Evolutionary conservation across 441 rosid species (phyloP), one percentile per base, ranked within the genome.

Genomic region (Hura crepitans): DNA sequence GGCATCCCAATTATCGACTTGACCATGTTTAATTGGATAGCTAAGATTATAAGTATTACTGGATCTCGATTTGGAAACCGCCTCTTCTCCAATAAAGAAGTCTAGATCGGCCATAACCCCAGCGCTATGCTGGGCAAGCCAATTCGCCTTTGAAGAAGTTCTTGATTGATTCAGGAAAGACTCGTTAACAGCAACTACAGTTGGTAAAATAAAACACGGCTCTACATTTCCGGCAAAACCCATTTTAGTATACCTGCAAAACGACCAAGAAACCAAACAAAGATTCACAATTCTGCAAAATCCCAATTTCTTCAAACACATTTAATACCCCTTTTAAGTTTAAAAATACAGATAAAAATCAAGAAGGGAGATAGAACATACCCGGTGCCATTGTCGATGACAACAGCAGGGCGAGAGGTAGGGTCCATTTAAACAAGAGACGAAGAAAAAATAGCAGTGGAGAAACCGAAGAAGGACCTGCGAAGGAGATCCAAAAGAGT

Each of bases 31-130:
- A 69, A 95, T 85, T 2, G 99, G 99, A 77, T 90, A 89, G 64
- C 74, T 87, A 75, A 95, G 96, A 64, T 82, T 90, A 69, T 92
- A 86, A 15, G 83, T 77, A 68, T 81, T 95, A 74, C 92, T 92
- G 18, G 96, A 83, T 74, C 97, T 79, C 17, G 99, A 89, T 74
- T 81, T 85, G 14, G 89, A 46, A 45, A 88, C 25, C 5, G 98
- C 99, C 79, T 95, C 98, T 0, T 95, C 98, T 43, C 99, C 97
- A 15, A 92, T 83, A 70, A 82, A 92, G 83, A 90, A 95, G 72
- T 95, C 98, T 14, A 95, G 91, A 87, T 95, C 96, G n/a, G 99
- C 97, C 88, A 91, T 90, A 51, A 95, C 98, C 67, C 98, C 98
- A 0, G 99, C 98, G 53, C 89, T 89, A 74, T 95, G 90, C 78